Percentiles rank a stretch among this genome's conserved stretches.
Evolutionary conservation across 306 rosid species (phyloP).

Genomic region (Castanopsis chinensis): DNA sequence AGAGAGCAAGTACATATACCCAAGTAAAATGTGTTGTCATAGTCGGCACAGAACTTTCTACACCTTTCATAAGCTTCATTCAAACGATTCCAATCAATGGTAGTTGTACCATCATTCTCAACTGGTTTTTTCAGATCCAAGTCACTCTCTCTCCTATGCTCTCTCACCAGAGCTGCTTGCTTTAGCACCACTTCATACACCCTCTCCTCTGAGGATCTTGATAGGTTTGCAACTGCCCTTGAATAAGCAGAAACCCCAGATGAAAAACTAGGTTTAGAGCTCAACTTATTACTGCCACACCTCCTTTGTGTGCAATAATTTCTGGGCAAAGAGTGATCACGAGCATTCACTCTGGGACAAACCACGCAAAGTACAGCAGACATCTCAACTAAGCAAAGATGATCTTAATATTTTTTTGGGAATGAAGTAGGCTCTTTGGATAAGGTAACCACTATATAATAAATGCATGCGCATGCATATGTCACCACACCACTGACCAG

Average conservation of each 20-base stretch:
- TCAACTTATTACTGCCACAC: neutral
- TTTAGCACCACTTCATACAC: slow-evolving; percentile 86
- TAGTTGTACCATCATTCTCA: slow-evolving; percentile 34
- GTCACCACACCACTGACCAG: too few relatives aligned
- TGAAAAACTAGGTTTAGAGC: slow-evolving; percentile 41
- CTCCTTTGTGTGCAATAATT: slow-evolving; percentile 27
- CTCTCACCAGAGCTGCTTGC: slow-evolving; percentile 77
- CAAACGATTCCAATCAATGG: slow-evolving; percentile 50
- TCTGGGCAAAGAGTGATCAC: slow-evolving; percentile 30
- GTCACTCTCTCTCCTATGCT: slow-evolving; percentile 28
- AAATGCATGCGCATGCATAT: too few relatives aligned
- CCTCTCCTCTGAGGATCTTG: slow-evolving; percentile 79
- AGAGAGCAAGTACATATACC: slow-evolving; percentile 35
- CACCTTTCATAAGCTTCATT: slow-evolving; percentile 73
- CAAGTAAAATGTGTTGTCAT: slow-evolving; percentile 87
- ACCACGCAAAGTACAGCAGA: slow-evolving; percentile 61
- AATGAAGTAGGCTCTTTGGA: too few relatives aligned
- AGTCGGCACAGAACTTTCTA: slow-evolving; percentile 94
- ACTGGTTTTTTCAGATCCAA: slow-evolving; percentile 32
- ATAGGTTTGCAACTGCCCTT: slow-evolving; percentile 49
- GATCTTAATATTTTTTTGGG: neutral
- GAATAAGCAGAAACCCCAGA: slow-evolving; percentile 44
- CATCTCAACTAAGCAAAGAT: slow-evolving; percentile 32
- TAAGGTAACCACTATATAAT: too few relatives aligned
- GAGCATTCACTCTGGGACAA: slow-evolving; percentile 50